Percentiles rank a stretch among this genome's conserved stretches.
phyloP scores from a whole-genome alignment of 228 moss, liverwort and hornwort genomes.

The Sphagnum magellanicum region DNA sequence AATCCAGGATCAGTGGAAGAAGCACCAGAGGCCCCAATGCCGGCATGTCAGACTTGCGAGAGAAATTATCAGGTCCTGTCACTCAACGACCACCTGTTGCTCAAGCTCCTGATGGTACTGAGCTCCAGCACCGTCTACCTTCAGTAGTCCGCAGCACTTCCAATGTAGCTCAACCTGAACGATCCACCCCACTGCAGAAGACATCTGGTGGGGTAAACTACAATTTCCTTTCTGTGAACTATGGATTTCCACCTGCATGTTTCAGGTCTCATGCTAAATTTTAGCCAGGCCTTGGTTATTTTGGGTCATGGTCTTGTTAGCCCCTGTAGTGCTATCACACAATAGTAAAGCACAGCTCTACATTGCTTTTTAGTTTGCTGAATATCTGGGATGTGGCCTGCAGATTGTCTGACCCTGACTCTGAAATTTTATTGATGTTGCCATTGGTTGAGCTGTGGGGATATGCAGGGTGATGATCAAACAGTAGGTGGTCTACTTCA shows the following conservation, averaged over 20 bases:
- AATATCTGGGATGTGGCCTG: neutral
- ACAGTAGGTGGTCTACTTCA: slow-evolving; percentile 68
- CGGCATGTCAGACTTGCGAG: slow-evolving; percentile 33
- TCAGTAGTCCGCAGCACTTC: slow-evolving; percentile 46
- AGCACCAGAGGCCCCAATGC: slow-evolving; percentile 11
- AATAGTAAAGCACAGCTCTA: neutral
- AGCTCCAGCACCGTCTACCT: slow-evolving; percentile 30
- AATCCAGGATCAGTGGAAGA: slow-evolving; percentile 17
- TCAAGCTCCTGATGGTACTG: slow-evolving; percentile 30
- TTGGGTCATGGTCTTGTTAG: neutral
- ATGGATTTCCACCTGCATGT: neutral
- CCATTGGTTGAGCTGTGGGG: neutral
- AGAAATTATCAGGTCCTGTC: slow-evolving; percentile 39
- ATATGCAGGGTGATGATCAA: slow-evolving; percentile 57
- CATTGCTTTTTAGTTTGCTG: neutral
- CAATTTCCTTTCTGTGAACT: slow-evolving; percentile 1
- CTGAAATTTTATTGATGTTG: neutral
- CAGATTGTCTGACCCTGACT: neutral
- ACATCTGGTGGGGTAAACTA: slow-evolving; percentile 21
- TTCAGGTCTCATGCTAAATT: neutral
- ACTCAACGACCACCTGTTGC: slow-evolving; percentile 20
- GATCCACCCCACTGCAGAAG: slow-evolving; percentile 17
- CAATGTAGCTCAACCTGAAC: slow-evolving; percentile 23
- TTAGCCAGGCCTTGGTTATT: neutral
- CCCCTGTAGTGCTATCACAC: neutral